Conservation (phyloP, 1,139 yeast genomes). For the Diutina pseudorugosa region DNA sequence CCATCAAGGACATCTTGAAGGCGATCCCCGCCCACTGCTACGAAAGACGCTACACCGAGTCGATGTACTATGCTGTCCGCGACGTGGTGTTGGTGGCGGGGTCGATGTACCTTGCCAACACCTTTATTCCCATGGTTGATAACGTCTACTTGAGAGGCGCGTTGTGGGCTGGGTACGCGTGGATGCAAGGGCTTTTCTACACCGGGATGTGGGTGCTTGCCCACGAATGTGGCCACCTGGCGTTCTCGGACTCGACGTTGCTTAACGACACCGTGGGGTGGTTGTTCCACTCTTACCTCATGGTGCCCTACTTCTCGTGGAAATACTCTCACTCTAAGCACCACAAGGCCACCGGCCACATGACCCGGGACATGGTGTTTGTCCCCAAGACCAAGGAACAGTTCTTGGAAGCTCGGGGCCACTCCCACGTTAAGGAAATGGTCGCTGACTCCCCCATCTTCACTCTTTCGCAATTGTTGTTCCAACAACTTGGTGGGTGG, state of each 20-base stretch:
- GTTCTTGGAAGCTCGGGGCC: constrained; percentile 17
- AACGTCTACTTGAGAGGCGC: constrained; percentile 26
- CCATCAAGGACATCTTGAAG: constrained; percentile 47
- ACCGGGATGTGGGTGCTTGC: constrained; percentile 55
- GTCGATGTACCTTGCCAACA: constrained; percentile 35
- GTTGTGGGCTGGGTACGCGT: constrained; percentile 44
- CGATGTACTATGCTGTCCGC: constrained; percentile 45
- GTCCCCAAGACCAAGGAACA: constrained; percentile 43
- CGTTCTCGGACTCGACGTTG: constrained; percentile 43
- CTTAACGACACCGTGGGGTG: constrained; percentile 49
- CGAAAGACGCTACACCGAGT: constrained; percentile 36
- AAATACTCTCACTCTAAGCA: constrained; percentile 49
- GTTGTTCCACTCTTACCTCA: constrained; percentile 44
- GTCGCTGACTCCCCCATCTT: constrained; percentile 43
- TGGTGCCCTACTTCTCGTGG: constrained; percentile 56
- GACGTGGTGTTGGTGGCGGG: constrained; percentile 35
- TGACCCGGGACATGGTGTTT: constrained; percentile 50
- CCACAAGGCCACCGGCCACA: constrained; percentile 53
- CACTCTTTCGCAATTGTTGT: constrained; percentile 29
- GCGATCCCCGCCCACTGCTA: constrained; percentile 56
- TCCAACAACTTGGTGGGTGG: constrained; percentile 48
- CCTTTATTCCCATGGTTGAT: constrained; percentile 29
- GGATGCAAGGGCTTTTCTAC: constrained; percentile 31
- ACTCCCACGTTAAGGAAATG: constrained; percentile 27
- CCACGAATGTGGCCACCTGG: constrained; percentile 58